Evolutionary conservation across 345 rosid genomes (phyloP), one percentile per base, ranked within the genome.

Genomic region (Gossypium ekmanianum): DNA sequence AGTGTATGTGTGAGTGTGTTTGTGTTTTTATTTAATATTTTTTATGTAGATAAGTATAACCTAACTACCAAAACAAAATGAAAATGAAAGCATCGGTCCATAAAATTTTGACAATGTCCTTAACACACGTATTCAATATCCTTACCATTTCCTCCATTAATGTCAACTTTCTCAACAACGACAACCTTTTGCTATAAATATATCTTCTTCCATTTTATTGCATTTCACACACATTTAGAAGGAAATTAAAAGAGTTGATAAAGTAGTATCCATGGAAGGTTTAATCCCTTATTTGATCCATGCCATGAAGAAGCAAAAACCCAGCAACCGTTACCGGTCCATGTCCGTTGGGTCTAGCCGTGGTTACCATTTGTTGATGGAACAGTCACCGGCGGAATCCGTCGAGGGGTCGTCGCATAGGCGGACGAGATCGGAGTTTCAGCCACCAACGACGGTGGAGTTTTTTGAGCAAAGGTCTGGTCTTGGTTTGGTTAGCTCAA

Each of bases 241-340:
- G 16, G n/a, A 16, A 34, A 45, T 10, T 45, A 45, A 61, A 50
- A 29, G 18, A 76, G 8, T 59, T 1, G 24, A 45, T 3, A 17
- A 62, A 74, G 50, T 2, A 45, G 85, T 84, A 67, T 56, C 14
- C 11, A 89, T 89, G 97, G 97, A 92, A 75, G 97, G 97, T n/a
- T 77, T 90, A 48, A 90, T 90, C 74, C 95, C 97, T 10, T 90
- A 56, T 62, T 55, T 90, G 22, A 61, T 90, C 45, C 90, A 79
- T 62, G 90, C 85, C 34, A 68, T 89, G 61, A 85, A 76, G 79
- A 80, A 80, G 71, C 76, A 82, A 7, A 80, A 80, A 9, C 84
- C 74, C 50, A 34, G 68, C 34, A 66, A 74, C 59, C 48, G 0
- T 18, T 78, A 75, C 76, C 61, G 82, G 51, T 82, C 85, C 0